A percentile compares a stretch with the other conserved stretches of the same genome.
Conservation (phyloP, 305 asterid genomes). For the Fraxinus nigra region DNA sequence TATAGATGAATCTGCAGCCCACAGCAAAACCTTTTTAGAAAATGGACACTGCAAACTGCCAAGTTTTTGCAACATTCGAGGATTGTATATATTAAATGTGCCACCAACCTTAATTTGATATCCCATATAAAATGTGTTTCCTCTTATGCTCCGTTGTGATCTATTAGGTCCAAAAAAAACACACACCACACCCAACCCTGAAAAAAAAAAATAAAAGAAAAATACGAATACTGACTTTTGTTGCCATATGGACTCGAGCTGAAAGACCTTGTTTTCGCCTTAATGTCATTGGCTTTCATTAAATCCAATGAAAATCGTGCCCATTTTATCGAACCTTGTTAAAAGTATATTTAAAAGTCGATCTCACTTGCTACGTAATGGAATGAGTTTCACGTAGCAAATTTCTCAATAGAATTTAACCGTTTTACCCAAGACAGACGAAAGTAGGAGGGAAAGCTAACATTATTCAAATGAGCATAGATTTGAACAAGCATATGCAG, state of each 20-base stretch:
- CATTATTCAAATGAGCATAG: not conserved
- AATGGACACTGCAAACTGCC: not conserved
- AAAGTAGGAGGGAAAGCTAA: not conserved
- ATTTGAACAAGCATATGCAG: not conserved
- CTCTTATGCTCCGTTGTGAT: not conserved
- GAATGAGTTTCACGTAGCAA: not conserved
- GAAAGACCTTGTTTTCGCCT: not conserved
- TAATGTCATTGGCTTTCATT: not conserved
- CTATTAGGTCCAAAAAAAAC: not conserved
- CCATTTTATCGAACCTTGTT: not conserved
- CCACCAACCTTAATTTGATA: not conserved
- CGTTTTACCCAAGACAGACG: not conserved
- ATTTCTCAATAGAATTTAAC: not conserved
- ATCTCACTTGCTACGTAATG: not conserved
- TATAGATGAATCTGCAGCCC: conserved; percentile 34
- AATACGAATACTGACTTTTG: not conserved
- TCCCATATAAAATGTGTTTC: no score
- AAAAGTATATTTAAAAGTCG: not conserved
- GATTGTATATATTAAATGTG: not conserved
- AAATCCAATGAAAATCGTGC: not conserved
- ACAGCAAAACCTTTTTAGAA: conserved; percentile 14
- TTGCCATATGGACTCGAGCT: not conserved
- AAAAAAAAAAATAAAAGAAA: no score
- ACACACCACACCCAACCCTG: no score
- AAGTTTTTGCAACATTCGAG: not conserved